Evolutionary conservation across 2,329 filamentous ascomycete genomes (phyloP).

Genomic region (Hirsutella minnesotensis): DNA sequence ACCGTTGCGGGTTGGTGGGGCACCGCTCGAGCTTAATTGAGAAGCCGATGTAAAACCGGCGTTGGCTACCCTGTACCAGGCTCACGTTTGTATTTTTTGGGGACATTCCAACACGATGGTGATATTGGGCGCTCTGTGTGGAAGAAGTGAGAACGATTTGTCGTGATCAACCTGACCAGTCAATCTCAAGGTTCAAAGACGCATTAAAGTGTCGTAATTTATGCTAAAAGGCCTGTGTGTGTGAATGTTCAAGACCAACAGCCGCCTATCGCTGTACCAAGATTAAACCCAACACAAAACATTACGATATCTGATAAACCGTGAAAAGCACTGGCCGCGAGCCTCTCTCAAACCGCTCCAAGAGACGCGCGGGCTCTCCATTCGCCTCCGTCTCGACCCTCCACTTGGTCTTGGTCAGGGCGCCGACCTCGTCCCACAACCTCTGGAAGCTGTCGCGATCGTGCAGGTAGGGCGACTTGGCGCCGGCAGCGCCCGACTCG

Average conservation of each 20-base stretch:
- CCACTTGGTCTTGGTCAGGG: conserved; percentile 36
- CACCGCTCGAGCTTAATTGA: background rate
- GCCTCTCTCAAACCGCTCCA: conserved; percentile 14
- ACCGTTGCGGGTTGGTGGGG: background rate
- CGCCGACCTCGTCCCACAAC: conserved; percentile 42
- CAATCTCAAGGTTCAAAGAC: too few species aligned
- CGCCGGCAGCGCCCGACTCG: conserved; percentile 7
- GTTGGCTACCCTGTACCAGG: background rate
- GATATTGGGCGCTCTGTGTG: too few species aligned
- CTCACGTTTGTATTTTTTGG: too few species aligned
- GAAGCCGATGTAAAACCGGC: background rate
- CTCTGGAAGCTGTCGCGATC: conserved; percentile 35
- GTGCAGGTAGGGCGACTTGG: conserved; percentile 30
- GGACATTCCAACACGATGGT: too few species aligned
- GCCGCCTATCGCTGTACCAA: too few species aligned
- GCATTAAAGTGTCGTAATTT: too few species aligned
- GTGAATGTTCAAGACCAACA: too few species aligned
- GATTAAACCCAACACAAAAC: background rate
- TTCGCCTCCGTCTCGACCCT: conserved; percentile 27
- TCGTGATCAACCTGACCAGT: too few species aligned
- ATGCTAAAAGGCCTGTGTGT: too few species aligned
- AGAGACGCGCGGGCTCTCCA: conserved; percentile 10
- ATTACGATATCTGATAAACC: conserved; percentile 18
- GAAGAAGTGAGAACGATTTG: too few species aligned
- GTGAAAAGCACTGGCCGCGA: conserved; percentile 20